Conservation (phyloP, 2,329 filamentous ascomycete species). For the Davidsoniella virescens region DNA sequence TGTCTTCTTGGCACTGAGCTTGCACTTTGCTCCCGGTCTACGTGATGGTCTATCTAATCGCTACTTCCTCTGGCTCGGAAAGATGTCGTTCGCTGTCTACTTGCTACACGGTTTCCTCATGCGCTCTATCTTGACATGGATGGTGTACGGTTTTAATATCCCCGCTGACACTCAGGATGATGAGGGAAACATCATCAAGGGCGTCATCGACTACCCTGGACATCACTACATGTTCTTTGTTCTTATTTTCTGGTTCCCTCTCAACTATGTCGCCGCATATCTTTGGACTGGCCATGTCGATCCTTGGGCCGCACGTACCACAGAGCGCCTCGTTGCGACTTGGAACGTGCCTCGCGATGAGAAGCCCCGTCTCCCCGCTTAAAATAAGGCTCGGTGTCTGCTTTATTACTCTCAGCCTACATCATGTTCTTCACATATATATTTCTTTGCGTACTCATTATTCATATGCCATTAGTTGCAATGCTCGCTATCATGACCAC, state of each 20-base stretch:
- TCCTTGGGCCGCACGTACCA: conserved; percentile 30
- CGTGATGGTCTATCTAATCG: conserved; percentile 37
- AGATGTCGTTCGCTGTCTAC: conserved; percentile 48
- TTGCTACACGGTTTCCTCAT: conserved; percentile 46
- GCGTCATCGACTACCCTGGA: conserved; percentile 24
- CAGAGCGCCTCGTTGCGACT: conserved; percentile 21
- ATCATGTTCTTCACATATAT: too few species aligned
- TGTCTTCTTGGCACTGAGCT: conserved; percentile 30
- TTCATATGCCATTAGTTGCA: too few species aligned
- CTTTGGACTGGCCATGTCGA: conserved; percentile 39
- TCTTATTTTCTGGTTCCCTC: conserved; percentile 29
- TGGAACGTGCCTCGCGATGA: conserved; percentile 11
- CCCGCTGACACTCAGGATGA: conserved; percentile 23
- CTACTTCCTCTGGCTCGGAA: conserved; percentile 44
- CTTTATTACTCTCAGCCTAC: too few species aligned
- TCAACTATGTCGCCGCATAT: conserved; percentile 30
- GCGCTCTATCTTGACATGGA: conserved; percentile 42
- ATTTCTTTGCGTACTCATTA: too few species aligned
- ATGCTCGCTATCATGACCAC: too few species aligned
- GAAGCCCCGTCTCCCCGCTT: conserved; percentile 9
- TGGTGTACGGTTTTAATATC: conserved; percentile 33
- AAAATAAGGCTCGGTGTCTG: neutral
- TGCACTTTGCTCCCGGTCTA: conserved; percentile 34
- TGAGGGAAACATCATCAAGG: conserved; percentile 22
- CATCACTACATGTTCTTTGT: conserved; percentile 22